Evolutionary conservation across 139 green algal genomes (phyloP).

Genomic region (Coccomyxa sp.): DNA sequence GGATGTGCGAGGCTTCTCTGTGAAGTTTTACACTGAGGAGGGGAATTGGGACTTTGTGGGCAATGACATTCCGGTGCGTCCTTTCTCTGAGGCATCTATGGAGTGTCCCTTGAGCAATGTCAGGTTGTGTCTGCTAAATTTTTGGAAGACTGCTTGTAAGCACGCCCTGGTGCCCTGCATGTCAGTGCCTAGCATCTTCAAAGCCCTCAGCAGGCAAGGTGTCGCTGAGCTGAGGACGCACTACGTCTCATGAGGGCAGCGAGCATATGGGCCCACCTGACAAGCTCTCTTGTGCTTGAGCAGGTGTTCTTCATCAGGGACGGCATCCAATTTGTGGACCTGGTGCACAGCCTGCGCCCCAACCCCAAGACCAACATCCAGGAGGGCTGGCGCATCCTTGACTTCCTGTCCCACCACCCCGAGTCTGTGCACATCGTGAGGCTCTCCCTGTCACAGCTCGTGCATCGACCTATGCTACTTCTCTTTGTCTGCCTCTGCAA

Average conservation of each 20-base stretch:
- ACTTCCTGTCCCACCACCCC: slow-evolving; percentile 54
- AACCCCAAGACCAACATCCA: slow-evolving; percentile 63
- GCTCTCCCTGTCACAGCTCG: not conserved
- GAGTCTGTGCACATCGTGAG: slow-evolving; percentile 24
- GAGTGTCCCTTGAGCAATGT: too few relatives aligned
- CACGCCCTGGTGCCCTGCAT: not conserved
- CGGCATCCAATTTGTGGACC: slow-evolving; percentile 66
- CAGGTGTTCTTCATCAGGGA: slow-evolving; percentile 74
- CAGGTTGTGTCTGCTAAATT: too few relatives aligned
- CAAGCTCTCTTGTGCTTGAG: not conserved
- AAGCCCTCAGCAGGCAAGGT: too few relatives aligned
- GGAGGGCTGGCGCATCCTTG: slow-evolving; percentile 50
- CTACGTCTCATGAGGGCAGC: too few relatives aligned
- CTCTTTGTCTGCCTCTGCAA: not conserved
- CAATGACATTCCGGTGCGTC: slow-evolving; percentile 19
- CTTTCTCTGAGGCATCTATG: not conserved
- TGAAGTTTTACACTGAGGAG: slow-evolving; percentile 67
- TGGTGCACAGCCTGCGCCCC: slow-evolving; percentile 51
- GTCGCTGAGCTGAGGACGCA: too few relatives aligned
- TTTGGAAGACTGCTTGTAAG: too few relatives aligned
- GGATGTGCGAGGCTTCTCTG: slow-evolving; percentile 58
- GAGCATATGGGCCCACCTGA: not conserved
- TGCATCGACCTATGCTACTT: not conserved
- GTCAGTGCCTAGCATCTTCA: not conserved
- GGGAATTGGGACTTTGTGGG: slow-evolving; percentile 62